A percentile compares a stretch with the other conserved stretches of the same genome.
Conservation (phyloP, 345 rosid species). For the Linum usitatissimum region DNA sequence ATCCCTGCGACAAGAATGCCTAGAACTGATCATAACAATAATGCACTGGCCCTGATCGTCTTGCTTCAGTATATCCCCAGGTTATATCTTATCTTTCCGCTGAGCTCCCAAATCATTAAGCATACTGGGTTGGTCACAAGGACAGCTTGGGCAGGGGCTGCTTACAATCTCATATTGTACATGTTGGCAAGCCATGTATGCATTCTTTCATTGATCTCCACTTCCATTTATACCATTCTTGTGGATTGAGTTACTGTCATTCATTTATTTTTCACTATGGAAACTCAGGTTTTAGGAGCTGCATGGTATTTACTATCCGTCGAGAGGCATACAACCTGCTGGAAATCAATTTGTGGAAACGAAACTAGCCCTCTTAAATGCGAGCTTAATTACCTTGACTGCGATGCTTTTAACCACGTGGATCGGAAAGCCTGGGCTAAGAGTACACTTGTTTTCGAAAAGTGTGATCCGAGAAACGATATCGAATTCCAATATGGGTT, state of each 20-base stretch:
- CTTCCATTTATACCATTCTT: background rate
- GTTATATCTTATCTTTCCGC: constrained; percentile 70
- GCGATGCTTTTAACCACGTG: constrained; percentile 29
- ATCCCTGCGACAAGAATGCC: constrained; percentile 46
- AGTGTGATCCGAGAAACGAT: constrained; percentile 42
- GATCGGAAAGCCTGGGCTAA: constrained; percentile 37
- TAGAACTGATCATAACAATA: constrained; percentile 48
- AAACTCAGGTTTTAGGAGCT: constrained; percentile 62
- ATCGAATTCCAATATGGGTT: constrained; percentile 54
- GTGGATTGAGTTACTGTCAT: background rate
- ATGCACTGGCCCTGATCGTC: constrained; percentile 64
- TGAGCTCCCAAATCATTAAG: constrained; percentile 74
- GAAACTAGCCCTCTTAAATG: constrained; percentile 37
- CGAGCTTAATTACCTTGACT: constrained; percentile 38
- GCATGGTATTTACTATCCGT: constrained; percentile 81
- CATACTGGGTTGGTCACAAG: constrained; percentile 77
- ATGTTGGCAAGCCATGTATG: constrained; percentile 98
- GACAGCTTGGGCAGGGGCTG: constrained; percentile 99
- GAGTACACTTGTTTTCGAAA: constrained; percentile 44
- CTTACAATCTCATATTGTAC: constrained; percentile 78
- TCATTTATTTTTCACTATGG: background rate
- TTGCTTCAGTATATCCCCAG: constrained; percentile 66
- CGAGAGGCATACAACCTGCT: constrained; percentile 73
- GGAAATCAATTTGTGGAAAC: constrained; percentile 51
- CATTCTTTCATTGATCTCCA: constrained; percentile 2